A percentile compares a stretch with the other conserved stretches of the same genome.
phyloP scores from a whole-genome alignment of 2,329 filamentous ascomycete genomes.

The Phaeosphaeriaceae sp. region DNA sequence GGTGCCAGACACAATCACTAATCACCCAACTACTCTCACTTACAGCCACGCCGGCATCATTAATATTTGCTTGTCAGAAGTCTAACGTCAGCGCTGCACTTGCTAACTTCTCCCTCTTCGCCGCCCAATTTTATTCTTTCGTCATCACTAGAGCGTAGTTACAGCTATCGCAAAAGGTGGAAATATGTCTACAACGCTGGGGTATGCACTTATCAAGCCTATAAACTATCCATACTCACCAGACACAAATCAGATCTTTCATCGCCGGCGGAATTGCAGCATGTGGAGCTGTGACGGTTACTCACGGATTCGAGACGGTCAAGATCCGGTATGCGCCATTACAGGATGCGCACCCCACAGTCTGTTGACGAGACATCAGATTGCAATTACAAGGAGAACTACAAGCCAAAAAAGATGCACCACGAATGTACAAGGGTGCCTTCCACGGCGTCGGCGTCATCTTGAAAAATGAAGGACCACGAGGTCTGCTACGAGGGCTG shows the following conservation, averaged over 20 bases:
- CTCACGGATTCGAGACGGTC: constrained; percentile 97
- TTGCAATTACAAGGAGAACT: constrained; percentile 97
- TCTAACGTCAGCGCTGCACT: constrained; percentile 2
- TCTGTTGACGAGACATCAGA: constrained; percentile 54
- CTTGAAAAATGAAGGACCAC: constrained; percentile 84
- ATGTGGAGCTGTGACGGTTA: constrained; percentile 95
- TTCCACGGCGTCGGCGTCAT: constrained; percentile 92
- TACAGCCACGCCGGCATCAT: constrained; percentile 19
- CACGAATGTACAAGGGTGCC: constrained; percentile 87
- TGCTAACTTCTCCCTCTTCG: background rate
- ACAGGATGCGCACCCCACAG: background rate
- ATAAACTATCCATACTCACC: background rate
- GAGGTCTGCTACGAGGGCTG: constrained; percentile 85
- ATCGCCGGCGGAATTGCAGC: constrained; percentile 95
- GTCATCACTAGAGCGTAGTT: constrained; percentile 9
- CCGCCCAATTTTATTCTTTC: background rate
- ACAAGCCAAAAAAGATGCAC: constrained; percentile 82
- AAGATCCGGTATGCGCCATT: constrained; percentile 80
- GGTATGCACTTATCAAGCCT: constrained; percentile 36
- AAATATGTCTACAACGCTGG: constrained; percentile 57
- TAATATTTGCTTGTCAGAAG: background rate
- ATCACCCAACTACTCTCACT: background rate
- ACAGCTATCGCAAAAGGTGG: constrained; percentile 17
- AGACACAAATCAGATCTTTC: constrained; percentile 69
- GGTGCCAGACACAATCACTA: background rate